These are phyloP conservation scores for Phytophthora sp. DNA, from an alignment of 352 stramenopile species.

Conservation along the genomic window DNA sequence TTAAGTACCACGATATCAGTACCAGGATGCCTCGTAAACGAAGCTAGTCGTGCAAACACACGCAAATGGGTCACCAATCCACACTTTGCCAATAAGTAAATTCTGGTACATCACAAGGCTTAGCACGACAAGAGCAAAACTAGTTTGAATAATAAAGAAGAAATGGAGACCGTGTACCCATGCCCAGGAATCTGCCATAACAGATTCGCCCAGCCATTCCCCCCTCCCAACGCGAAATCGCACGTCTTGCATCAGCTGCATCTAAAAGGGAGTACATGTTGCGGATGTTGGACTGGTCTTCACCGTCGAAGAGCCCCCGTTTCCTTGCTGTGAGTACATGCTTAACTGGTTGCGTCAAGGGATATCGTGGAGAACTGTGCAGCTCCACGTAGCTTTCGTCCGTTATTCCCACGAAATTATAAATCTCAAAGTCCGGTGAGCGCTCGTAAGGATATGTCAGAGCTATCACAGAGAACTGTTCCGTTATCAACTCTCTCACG, in stretches of 20 bases:
- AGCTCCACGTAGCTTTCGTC: slow-evolving; percentile 15
- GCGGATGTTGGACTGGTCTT: slow-evolving; percentile 25
- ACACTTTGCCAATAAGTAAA: slow-evolving; percentile 28
- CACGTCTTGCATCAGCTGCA: not conserved
- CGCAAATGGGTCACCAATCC: slow-evolving; percentile 43
- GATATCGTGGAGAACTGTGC: not conserved
- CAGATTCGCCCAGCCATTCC: slow-evolving; percentile 10
- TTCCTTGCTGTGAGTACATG: slow-evolving; percentile 15
- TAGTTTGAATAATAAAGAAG: slow-evolving; percentile 24
- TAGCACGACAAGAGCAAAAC: slow-evolving; percentile 29
- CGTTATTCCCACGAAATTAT: slow-evolving; percentile 14
- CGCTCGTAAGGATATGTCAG: slow-evolving; percentile 30
- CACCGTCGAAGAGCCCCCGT: slow-evolving; percentile 30
- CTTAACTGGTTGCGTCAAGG: slow-evolving; percentile 22
- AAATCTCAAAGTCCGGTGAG: slow-evolving; percentile 30
- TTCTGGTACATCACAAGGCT: slow-evolving; percentile 29
- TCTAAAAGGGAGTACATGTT: slow-evolving; percentile 15
- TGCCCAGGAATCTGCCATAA: slow-evolving; percentile 27
- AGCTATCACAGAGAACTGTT: slow-evolving; percentile 22
- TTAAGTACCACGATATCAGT: slow-evolving; percentile 24
- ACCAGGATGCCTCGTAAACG: slow-evolving; percentile 18
- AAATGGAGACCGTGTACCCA: slow-evolving; percentile 41
- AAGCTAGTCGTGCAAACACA: slow-evolving; percentile 28
- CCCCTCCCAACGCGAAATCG: slow-evolving; percentile 5
- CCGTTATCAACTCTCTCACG: slow-evolving; percentile 2